Evolutionary conservation across 495 filamentous ascomycete species (phyloP), one percentile per base, ranked within the genome.

Genomic region (Niebla homalea): DNA sequence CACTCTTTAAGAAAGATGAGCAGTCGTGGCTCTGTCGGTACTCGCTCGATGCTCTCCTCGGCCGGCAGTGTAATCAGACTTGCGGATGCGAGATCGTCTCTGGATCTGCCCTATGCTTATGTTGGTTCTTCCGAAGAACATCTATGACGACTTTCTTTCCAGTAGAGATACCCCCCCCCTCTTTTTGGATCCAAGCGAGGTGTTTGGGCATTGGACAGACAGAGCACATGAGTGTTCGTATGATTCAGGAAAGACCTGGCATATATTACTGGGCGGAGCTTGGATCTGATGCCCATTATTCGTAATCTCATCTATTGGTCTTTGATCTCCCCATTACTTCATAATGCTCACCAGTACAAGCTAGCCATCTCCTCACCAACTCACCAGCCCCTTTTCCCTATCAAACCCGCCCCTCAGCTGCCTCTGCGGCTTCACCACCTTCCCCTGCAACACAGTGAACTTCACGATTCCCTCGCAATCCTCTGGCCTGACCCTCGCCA

Each of bases 401-500:
- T 98, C 88, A 68, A 96, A 98, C 6, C 92, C 92, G 25, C 85
- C 92, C 32, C 92, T 66, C 54, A 98, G 57, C 74, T 94, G 89
- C 47, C 74, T 68, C 56, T 77, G 80, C 21, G 87, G 82, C 70
- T 96, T 93, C 36, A 97, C 78, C 16, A 97, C 82, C 71, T 94
- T 96, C 5, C 92, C 93, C 72, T 95, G 80, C 57, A 96, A 59
- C 1, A 98, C 77, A 1, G 93, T 97, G 64, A 81, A 93, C 63
- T 78, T 75, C 37, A 98, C 80, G 46, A 98, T 83, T 49, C 88
- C 89, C 74, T 95, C 92, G 51, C 93, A 94, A 60, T 98, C 88
- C 69, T 92, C 86, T 2, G 93, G 92, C 60, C 75, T 64, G 10
- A 98, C 81, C 29, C 89, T 73, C 36, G 90, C 92, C 21, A 98